Base-by-base conservation (phyloP, 83 land plant genomes). In the Thuja plicata region DNA sequence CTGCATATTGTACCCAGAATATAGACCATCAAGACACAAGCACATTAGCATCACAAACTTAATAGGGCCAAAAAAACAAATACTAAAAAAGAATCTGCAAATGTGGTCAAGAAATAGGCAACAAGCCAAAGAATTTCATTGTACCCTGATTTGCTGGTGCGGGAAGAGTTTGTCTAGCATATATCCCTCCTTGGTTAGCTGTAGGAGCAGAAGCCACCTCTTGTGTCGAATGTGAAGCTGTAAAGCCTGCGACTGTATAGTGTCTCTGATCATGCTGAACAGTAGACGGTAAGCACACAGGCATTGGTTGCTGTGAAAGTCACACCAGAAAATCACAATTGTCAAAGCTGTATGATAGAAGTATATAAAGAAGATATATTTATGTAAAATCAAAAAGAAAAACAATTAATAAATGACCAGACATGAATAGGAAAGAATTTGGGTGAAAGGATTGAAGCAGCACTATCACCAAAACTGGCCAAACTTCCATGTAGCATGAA, bases 161-260 rank as follows among this genome's bases (percentile, higher is more conserved):
- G n/a, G 85, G 85, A 82, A 82, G 85, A 10, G 52, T 82, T 82
- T 82, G 85, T 43, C n/a, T 45, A 82, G 85, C 85, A 82, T 82
- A 82, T n/a, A 82, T 24, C 85, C 85, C 85, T 46, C 54, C 85
- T 82, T 82, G 85, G 85, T 52, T 45, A 0, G 54, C 27, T 46
- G 85, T n/a, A 6, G 85, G 48, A 82, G 32, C 85, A 43, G 85
- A 82, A 2, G 30, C 48, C n/a, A 11, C 32, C 85, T 82, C 85
- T 27, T 82, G 85, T 41, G 85, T 45, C 21, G 85, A 11, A 82
- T 82, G 85, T 46, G 85, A 46, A 27, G 54, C 34, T 43, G 85
- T 30, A 82, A 82, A 82, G 54, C 85, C 85, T 11, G 85, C 46
- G 8, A 46, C 50, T 12, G 46, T 46, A 46, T 45, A 82, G 30